These are phyloP conservation scores for Blastobotrys aristatus DNA, from an alignment of 1,139 yeast genomes.

Conservation along the genomic window DNA sequence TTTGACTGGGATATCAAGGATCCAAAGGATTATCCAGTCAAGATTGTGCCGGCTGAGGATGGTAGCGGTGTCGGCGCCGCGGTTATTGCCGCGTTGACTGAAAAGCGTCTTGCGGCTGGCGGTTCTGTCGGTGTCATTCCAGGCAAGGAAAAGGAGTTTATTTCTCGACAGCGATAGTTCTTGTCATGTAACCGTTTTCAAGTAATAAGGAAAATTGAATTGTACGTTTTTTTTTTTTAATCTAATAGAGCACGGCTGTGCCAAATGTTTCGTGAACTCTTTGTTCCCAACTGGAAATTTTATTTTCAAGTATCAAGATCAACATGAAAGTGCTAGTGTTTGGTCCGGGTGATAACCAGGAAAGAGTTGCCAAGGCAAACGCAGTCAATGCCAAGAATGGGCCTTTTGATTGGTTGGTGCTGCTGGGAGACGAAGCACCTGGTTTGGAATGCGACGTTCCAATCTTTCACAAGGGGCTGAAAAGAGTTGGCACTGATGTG, in stretches of 20 bases:
- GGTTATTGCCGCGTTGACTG: conserved; percentile 89
- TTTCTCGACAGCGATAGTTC: conserved; percentile 4
- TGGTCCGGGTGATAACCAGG: not conserved
- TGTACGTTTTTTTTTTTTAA: too few relatives aligned
- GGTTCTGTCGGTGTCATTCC: conserved; percentile 61
- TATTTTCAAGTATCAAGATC: too few relatives aligned
- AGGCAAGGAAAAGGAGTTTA: conserved; percentile 15
- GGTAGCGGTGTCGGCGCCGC: conserved; percentile 99
- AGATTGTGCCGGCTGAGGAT: conserved; percentile 88
- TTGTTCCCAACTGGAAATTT: too few relatives aligned
- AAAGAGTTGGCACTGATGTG: conserved; percentile 8
- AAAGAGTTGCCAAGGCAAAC: conserved; percentile 21
- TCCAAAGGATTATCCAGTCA: conserved; percentile 65
- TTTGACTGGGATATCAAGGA: conserved; percentile 64
- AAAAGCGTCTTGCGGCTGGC: conserved; percentile 65
- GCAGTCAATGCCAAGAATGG: conserved; percentile 25
- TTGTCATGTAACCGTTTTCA: too few relatives aligned
- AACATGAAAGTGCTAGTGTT: conserved; percentile 5
- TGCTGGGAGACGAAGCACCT: conserved; percentile 20
- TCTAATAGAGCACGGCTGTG: too few relatives aligned
- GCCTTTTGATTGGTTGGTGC: conserved; percentile 24
- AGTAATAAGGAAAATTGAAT: too few relatives aligned
- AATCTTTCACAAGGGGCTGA: not conserved
- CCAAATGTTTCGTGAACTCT: too few relatives aligned
- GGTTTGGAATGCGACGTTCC: conserved; percentile 1